Conservation (phyloP, 1,139 yeast genomes). For the Yamadazyma trypodendri region DNA sequence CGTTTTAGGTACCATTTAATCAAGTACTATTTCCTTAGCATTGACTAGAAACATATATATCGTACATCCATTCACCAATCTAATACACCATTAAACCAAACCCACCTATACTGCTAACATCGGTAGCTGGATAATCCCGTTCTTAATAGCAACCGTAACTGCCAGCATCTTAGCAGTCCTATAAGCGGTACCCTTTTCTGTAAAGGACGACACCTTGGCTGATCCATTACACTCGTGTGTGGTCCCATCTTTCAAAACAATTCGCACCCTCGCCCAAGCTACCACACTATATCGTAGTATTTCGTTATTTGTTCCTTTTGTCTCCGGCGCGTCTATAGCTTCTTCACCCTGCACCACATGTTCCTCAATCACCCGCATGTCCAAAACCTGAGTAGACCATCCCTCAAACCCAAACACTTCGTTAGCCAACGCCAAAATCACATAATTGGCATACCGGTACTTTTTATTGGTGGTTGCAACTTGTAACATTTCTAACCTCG, state of each 20-base stretch:
- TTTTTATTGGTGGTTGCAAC: conserved; percentile 14
- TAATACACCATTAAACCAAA: not conserved
- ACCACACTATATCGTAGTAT: conserved; percentile 19
- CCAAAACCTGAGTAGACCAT: conserved; percentile 56
- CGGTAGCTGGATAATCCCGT: conserved; percentile 31
- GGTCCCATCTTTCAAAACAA: conserved; percentile 52
- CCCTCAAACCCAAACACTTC: conserved; percentile 65
- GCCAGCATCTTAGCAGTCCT: conserved; percentile 54
- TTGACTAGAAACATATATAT: too few relatives aligned
- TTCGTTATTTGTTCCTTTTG: not conserved
- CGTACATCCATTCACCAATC: too few relatives aligned
- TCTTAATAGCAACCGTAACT: conserved; percentile 47
- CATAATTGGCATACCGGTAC: conserved; percentile 16
- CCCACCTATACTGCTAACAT: conserved; percentile 2
- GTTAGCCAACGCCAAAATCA: conserved; percentile 55
- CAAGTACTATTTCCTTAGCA: too few relatives aligned
- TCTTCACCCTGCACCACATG: conserved; percentile 6
- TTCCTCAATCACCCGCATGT: conserved; percentile 16
- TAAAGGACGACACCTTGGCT: conserved; percentile 39
- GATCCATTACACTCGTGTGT: conserved; percentile 34
- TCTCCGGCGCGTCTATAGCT: not conserved
- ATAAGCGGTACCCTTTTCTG: conserved; percentile 34
- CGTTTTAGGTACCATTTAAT: too few relatives aligned
- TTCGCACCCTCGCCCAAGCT: conserved; percentile 29
- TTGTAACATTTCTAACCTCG: conserved; percentile 29